These are phyloP conservation scores for Neophaeococcomyces aloes DNA, from an alignment of 2,329 filamentous ascomycete genomes.

Conservation along the genomic window DNA sequence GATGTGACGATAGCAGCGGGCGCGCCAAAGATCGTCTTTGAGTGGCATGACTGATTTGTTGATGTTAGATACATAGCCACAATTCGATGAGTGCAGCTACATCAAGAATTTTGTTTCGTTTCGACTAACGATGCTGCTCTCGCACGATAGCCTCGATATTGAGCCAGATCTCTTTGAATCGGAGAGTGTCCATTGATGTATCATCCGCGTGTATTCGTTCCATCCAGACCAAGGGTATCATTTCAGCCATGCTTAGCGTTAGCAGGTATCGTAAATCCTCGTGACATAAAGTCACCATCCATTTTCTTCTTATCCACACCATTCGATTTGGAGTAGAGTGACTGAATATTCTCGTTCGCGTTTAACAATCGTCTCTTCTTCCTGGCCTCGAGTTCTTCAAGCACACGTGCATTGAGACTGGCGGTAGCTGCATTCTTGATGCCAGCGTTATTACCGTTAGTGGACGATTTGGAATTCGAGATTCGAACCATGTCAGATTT, in stretches of 20 bases:
- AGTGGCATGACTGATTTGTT: too few relatives aligned
- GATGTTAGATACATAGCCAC: too few relatives aligned
- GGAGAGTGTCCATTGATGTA: too few relatives aligned
- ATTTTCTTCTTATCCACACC: slow-evolving; percentile 26
- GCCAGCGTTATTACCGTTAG: slow-evolving; percentile 30
- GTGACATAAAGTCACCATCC: slow-evolving; percentile 48
- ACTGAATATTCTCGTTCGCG: slow-evolving; percentile 46
- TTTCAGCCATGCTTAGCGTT: slow-evolving; percentile 22
- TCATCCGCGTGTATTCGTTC: too few relatives aligned
- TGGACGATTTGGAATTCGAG: slow-evolving; percentile 28
- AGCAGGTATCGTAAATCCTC: slow-evolving; percentile 45
- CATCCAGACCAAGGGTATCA: too few relatives aligned
- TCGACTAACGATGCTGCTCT: too few relatives aligned
- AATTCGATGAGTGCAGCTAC: too few relatives aligned
- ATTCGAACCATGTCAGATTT: slow-evolving; percentile 20
- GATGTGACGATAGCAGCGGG: too few relatives aligned
- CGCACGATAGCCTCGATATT: too few relatives aligned
- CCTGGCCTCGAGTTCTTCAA: slow-evolving; percentile 73
- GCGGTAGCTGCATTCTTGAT: slow-evolving; percentile 88
- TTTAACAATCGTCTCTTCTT: slow-evolving; percentile 69
- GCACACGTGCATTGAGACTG: slow-evolving; percentile 70
- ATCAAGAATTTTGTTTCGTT: too few relatives aligned
- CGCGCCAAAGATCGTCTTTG: too few relatives aligned
- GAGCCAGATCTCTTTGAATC: too few relatives aligned
- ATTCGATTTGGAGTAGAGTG: slow-evolving; percentile 40